A percentile compares a stretch with the other conserved stretches of the same genome.
phyloP scores from a whole-genome alignment of 805 yeast species.

The Komagataella mondaviorum region DNA sequence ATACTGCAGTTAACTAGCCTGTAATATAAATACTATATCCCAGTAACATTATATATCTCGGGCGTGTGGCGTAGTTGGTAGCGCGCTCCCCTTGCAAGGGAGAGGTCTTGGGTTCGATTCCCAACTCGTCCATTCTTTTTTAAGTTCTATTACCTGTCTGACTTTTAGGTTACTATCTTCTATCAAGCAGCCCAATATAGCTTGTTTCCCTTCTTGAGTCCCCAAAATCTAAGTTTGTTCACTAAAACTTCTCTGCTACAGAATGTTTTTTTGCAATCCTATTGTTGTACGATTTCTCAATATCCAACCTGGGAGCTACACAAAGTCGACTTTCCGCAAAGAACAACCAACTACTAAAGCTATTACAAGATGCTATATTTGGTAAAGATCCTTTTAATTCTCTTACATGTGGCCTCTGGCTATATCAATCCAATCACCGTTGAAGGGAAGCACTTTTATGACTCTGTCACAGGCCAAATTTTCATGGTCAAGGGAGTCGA shows the following conservation, averaged over 20 bases:
- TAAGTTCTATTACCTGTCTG: neutral
- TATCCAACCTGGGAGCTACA: neutral
- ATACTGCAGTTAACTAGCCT: too few species aligned
- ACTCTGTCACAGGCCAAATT: constrained; percentile 64
- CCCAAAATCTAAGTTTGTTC: too few species aligned
- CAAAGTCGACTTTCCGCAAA: neutral
- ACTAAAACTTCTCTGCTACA: neutral
- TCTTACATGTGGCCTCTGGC: constrained; percentile 1
- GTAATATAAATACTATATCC: neutral
- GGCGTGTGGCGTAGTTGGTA: constrained; percentile 67
- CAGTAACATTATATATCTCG: constrained; percentile 8
- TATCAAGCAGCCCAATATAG: too few species aligned
- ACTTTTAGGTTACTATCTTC: too few species aligned
- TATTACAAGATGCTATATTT: neutral
- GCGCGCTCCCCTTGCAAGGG: constrained; percentile 63
- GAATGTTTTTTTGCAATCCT: neutral
- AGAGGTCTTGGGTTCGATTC: constrained; percentile 37
- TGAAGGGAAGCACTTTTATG: constrained; percentile 60
- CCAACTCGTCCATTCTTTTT: constrained; percentile 11
- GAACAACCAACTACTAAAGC: neutral
- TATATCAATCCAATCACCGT: constrained; percentile 48
- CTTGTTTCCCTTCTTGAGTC: neutral
- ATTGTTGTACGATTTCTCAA: neutral
- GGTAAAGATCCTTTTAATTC: neutral
- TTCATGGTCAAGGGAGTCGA: constrained; percentile 82